Percentiles rank a stretch among this genome's conserved stretches.
These are phyloP conservation scores for Yarrowia alimentaria DNA, from an alignment of 805 yeast genomes.

Conservation along the genomic window DNA sequence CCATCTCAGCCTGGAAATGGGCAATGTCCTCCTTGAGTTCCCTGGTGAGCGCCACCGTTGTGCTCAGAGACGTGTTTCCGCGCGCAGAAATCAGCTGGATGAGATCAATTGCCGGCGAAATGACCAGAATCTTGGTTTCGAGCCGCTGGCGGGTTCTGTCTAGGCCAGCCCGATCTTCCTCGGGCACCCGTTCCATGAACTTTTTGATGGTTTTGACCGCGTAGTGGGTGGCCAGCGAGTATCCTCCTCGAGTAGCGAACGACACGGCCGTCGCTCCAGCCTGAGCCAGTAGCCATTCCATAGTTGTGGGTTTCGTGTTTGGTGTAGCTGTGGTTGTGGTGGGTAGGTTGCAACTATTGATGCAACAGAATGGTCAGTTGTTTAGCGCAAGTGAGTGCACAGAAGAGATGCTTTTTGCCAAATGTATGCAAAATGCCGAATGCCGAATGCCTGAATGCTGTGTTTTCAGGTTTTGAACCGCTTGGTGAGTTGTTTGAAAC, in stretches of 20 bases:
- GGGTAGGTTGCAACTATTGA: too few relatives aligned
- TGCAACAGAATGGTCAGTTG: too few relatives aligned
- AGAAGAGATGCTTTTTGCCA: too few relatives aligned
- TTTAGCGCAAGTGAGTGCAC: too few relatives aligned
- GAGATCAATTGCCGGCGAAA: slow-evolving; percentile 65
- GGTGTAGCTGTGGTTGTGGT: too few relatives aligned
- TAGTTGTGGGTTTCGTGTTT: too few relatives aligned
- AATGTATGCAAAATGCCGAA: too few relatives aligned
- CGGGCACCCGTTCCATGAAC: slow-evolving; percentile 53
- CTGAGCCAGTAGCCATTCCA: slow-evolving; percentile 37
- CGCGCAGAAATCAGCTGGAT: slow-evolving; percentile 50
- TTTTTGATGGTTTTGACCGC: slow-evolving; percentile 63
- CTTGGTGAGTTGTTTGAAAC: too few relatives aligned
- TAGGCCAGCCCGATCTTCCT: slow-evolving; percentile 49
- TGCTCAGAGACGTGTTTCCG: slow-evolving; percentile 43
- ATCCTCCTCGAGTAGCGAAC: slow-evolving; percentile 73
- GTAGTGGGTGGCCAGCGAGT: slow-evolving; percentile 69
- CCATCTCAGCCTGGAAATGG: slow-evolving; percentile 47
- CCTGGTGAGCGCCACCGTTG: slow-evolving; percentile 53
- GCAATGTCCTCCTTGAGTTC: slow-evolving; percentile 59
- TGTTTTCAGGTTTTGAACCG: too few relatives aligned
- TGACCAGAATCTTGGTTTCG: slow-evolving; percentile 57
- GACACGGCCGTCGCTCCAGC: slow-evolving; percentile 80
- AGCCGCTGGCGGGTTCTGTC: slow-evolving; percentile 47
- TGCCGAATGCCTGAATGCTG: too few relatives aligned